Evolutionary conservation across 2,329 filamentous ascomycete genomes (phyloP).

Genomic region (Sporothrix sp.): DNA sequence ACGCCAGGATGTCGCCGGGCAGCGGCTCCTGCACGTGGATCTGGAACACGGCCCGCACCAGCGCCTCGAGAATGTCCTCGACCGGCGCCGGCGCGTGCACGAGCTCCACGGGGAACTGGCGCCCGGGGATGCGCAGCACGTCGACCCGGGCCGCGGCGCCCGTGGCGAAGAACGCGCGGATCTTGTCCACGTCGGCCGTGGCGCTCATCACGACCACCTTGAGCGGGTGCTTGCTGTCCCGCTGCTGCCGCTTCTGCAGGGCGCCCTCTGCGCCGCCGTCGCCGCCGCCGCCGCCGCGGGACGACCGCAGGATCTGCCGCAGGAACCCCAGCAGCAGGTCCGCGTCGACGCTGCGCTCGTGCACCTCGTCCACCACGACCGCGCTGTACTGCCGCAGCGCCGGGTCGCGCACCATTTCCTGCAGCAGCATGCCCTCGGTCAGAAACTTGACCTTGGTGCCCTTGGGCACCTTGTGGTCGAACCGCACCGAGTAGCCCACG

Average conservation of each 20-base stretch:
- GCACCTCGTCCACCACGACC: conserved; percentile 90
- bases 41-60: conserved; percentile 73
- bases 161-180: conserved; percentile 62
- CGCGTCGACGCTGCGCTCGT: conserved; percentile 90
- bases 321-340: conserved; percentile 85
- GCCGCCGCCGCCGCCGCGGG: not conserved
- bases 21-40: conserved; percentile 80
- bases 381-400: conserved; percentile 77
- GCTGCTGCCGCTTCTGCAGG: conserved; percentile 36
- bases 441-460: conserved; percentile 86
- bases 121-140: conserved; percentile 64
- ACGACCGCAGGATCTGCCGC: conserved; percentile 49
- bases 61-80: conserved; percentile 69
- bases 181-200: conserved; percentile 75
- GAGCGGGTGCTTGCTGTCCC: conserved; percentile 54
- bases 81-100: conserved; percentile 65
- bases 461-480: conserved; percentile 76
- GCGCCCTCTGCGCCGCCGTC: not conserved
- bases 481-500: conserved; percentile 91
- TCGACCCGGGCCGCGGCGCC: conserved; percentile 23
- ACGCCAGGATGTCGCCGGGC: conserved; percentile 90
- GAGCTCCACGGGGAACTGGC: conserved; percentile 76
- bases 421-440: conserved; percentile 91
- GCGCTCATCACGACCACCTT: conserved; percentile 97
- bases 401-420: conserved; percentile 84